Evolutionary conservation across 257 asterid genomes (phyloP).

Genomic region (Solanum chiquidenum): DNA sequence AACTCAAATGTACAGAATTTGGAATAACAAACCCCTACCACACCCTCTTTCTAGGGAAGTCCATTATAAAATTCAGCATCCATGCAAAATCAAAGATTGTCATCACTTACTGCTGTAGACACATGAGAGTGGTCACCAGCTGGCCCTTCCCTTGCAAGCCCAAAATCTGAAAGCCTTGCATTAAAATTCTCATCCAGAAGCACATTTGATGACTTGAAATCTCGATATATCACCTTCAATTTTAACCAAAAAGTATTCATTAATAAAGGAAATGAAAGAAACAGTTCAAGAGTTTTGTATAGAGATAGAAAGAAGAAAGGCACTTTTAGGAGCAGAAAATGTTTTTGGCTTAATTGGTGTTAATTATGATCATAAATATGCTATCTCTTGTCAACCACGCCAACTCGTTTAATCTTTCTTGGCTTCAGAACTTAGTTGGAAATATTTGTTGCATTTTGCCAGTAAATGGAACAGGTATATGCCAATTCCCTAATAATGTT

Average conservation of each 20-base stretch:
- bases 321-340: background rate
- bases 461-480: background rate
- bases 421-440: background rate
- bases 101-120: conserved; percentile 71
- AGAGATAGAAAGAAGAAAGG: background rate
- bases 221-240: conserved; percentile 75
- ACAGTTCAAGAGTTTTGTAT: background rate
- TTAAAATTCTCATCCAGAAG: conserved; percentile 71
- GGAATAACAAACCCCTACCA: background rate
- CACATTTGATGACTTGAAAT: conserved; percentile 81
- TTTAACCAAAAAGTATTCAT: background rate
- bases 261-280: background rate
- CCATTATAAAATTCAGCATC: background rate
- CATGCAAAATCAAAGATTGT: background rate
- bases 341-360: background rate
- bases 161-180: conserved; percentile 83
- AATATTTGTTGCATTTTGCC: background rate
- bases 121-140: conserved; percentile 64
- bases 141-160: conserved; percentile 98
- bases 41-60: background rate
- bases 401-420: background rate
- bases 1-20: background rate
- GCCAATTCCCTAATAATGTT: background rate
- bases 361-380: background rate
- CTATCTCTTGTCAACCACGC: background rate